A percentile compares a stretch with the other conserved stretches of the same genome.
Evolutionary conservation across 768 basidiomycete species (phyloP).

Genomic region (Russula griseocarnosa): DNA sequence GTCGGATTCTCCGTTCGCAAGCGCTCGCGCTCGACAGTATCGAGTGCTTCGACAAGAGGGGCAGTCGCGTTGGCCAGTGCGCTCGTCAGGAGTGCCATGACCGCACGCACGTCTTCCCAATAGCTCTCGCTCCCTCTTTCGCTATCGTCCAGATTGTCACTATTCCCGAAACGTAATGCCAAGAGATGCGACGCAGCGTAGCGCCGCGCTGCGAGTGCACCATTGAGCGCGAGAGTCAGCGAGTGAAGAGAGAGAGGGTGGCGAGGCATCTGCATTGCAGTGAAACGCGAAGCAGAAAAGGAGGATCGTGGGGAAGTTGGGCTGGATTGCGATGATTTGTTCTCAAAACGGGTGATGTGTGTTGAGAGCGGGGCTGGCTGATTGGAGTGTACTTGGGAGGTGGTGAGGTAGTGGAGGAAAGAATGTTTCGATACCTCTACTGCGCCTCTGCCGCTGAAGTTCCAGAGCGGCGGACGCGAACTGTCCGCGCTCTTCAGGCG

Average conservation of each 20-base stretch:
- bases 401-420: slow-evolving; percentile 39
- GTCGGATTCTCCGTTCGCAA: slow-evolving; percentile 51
- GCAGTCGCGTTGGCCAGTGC: slow-evolving; percentile 63
- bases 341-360: slow-evolving; percentile 23
- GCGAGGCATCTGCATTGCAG: slow-evolving; percentile 52
- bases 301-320: slow-evolving; percentile 28
- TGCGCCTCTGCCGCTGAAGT: slow-evolving; percentile 51
- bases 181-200: slow-evolving; percentile 78
- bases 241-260: slow-evolving; percentile 68
- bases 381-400: slow-evolving; percentile 24
- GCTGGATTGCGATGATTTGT: slow-evolving; percentile 17
- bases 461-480: slow-evolving; percentile 65
- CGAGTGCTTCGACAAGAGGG: slow-evolving; percentile 58
- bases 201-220: slow-evolving; percentile 66
- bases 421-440: slow-evolving; percentile 44
- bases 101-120: slow-evolving; percentile 79
- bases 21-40: slow-evolving; percentile 52
- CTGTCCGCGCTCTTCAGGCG: slow-evolving; percentile 34
- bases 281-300: slow-evolving; percentile 53
- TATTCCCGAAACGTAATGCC: slow-evolving; percentile 61
- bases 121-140: slow-evolving; percentile 45
- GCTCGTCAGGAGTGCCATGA: slow-evolving; percentile 65
- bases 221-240: slow-evolving; percentile 56
- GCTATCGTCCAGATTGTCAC: slow-evolving; percentile 30
- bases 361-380: slow-evolving; percentile 24